phyloP scores from a whole-genome alignment of 441 rosid species.

The Dalechampia spathulata region DNA sequence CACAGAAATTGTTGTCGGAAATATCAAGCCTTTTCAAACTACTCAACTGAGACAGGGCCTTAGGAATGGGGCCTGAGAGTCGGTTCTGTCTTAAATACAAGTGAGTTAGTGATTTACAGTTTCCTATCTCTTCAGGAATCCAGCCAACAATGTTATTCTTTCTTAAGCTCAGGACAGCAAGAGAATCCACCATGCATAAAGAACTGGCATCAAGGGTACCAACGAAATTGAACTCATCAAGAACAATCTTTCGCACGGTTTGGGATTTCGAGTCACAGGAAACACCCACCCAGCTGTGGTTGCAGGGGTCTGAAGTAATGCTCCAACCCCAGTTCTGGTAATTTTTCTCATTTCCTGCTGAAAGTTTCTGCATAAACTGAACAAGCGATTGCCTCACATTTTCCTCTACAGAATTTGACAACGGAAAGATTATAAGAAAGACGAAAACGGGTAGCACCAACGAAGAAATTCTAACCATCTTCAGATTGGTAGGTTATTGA shows the following conservation, averaged over 20 bases:
- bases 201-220: slow-evolving; percentile 38
- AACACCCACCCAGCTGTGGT: slow-evolving; percentile 39
- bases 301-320: slow-evolving; percentile 48
- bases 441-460: slow-evolving; percentile 27
- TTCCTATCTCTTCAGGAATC: slow-evolving; percentile 31
- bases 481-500: background rate
- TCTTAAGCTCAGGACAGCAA: slow-evolving; percentile 38
- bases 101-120: slow-evolving; percentile 40
- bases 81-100: slow-evolving; percentile 30
- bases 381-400: slow-evolving; percentile 32
- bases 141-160: slow-evolving; percentile 29
- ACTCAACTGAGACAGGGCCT: slow-evolving; percentile 27
- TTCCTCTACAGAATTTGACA: slow-evolving; percentile 28
- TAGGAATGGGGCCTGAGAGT: slow-evolving; percentile 40
- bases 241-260: slow-evolving; percentile 34
- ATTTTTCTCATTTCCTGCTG: slow-evolving; percentile 22
- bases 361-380: slow-evolving; percentile 39
- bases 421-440: slow-evolving; percentile 18
- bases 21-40: slow-evolving; percentile 44
- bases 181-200: slow-evolving; percentile 33
- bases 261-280: slow-evolving; percentile 18
- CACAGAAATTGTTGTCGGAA: slow-evolving; percentile 37
- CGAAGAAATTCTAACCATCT: slow-evolving; percentile 22
- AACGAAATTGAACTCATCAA: slow-evolving; percentile 31
- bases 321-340: slow-evolving; percentile 44